Percentiles rank a stretch among this genome's conserved stretches.
phyloP scores from a whole-genome alignment of 1,139 yeast genomes.

The Candida sp. region DNA sequence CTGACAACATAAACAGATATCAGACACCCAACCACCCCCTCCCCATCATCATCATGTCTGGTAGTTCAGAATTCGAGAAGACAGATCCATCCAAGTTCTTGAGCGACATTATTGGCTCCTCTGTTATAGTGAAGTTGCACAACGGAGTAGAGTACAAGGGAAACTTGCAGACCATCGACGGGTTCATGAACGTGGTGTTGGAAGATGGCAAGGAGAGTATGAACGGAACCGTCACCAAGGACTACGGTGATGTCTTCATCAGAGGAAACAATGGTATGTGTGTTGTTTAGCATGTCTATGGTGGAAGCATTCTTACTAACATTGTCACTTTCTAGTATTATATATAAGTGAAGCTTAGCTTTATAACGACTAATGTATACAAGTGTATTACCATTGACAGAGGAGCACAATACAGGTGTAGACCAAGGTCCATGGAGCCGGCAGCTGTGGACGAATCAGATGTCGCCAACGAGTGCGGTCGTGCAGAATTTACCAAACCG shows the following conservation, averaged over 20 bases:
- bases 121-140: slow-evolving; percentile 82
- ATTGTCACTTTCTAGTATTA: slow-evolving; percentile 32
- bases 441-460: slow-evolving; percentile 18
- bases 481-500: slow-evolving; percentile 5
- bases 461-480: slow-evolving; percentile 6
- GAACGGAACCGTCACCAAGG: slow-evolving; percentile 56
- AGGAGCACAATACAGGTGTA: neutral
- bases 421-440: neutral
- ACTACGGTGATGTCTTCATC: slow-evolving; percentile 87
- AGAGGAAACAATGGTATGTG: slow-evolving; percentile 92
- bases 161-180: slow-evolving; percentile 87
- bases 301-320: neutral
- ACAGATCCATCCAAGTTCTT: slow-evolving; percentile 80
- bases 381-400: neutral
- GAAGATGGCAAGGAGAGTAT: slow-evolving; percentile 75
- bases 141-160: slow-evolving; percentile 86
- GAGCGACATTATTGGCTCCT: slow-evolving; percentile 76
- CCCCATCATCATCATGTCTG: slow-evolving; percentile 8
- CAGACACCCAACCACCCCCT: neutral
- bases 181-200: slow-evolving; percentile 94
- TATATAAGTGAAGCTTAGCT: slow-evolving; percentile 47
- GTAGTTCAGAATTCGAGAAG: slow-evolving; percentile 20
- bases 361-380: slow-evolving; percentile 7
- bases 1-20: neutral
- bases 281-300: neutral